Evolutionary conservation across 2,329 filamentous ascomycete species (phyloP), one percentile per base, ranked within the genome.

Genomic region (Cadophora sp.): DNA sequence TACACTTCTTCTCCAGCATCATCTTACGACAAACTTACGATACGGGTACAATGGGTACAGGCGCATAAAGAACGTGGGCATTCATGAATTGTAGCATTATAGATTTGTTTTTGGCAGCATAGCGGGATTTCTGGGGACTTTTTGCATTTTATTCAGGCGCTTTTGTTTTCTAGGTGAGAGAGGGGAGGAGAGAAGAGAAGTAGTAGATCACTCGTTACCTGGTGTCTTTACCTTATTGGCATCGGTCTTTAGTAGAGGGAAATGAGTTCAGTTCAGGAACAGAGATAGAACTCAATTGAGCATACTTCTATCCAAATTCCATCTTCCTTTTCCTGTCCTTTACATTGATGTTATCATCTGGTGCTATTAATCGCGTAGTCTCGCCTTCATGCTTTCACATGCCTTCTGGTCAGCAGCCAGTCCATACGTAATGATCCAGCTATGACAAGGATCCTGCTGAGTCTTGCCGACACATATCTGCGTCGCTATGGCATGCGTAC

Each of bases 211-310:
- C 22, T 59, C 56, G 22, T 43, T 59, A 55, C 22, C 31, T 40
- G 26, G 43, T 37, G 22, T 59, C 31, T 59, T 59, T 24, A 59
- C 27, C 5, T 12, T 59, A 16, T 40, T 40, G 34, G n/a, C 11
- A 24, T 59, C 9, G n/a, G 31, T 31, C 19, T 22, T 55, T 55
- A 27, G 51, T 55, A n/a, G 56, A 40, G 19, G 24, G 24, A 24
- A 26, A 50, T 22, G 24, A 8, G 40, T 14, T 43, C 43, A 46
- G 14, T 24, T 58, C 27, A 34, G 51, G 58, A 64, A 31, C 62
- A 43, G 16, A 55, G 51, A 55, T 43, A 55, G 43, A 64, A 26
- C 46, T 24, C 22, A 64, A 64, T 64, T 34, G 62, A 64, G 62
- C 27, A 56, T 56, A 50, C 50, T 56, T 64, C 62, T 43, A 50